Evolutionary conservation across 495 filamentous ascomycete genomes (phyloP).

Genomic region (Viridothelium virens): DNA sequence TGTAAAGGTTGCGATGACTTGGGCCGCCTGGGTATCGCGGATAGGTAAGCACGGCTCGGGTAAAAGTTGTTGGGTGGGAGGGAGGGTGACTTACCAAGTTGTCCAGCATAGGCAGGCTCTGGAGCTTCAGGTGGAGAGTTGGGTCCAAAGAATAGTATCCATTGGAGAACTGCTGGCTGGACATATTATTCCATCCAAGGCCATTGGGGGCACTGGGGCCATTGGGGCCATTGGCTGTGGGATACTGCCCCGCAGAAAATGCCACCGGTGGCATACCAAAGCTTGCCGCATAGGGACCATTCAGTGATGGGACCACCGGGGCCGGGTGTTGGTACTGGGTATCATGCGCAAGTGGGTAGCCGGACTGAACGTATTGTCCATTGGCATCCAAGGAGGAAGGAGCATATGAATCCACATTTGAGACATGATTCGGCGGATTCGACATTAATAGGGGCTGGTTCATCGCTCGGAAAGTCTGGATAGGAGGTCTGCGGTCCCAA

Average conservation of each 20-base stretch:
- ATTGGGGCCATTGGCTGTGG: neutral
- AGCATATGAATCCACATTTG: neutral
- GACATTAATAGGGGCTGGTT: neutral
- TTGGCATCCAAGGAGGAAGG: neutral
- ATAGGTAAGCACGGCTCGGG: neutral
- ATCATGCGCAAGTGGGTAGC: neutral
- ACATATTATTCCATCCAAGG: neutral
- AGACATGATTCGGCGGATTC: neutral
- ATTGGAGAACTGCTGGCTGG: neutral
- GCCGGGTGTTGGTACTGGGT: neutral
- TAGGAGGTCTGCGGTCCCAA: neutral
- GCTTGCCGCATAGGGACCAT: neutral
- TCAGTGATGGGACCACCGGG: neutral
- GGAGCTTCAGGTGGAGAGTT: constrained; percentile 53
- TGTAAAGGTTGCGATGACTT: constrained; percentile 62
- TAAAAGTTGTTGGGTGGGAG: neutral
- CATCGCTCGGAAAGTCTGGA: neutral
- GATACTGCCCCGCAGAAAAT: neutral
- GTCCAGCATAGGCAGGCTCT: constrained; percentile 65
- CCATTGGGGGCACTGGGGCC: neutral
- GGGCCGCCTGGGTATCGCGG: constrained; percentile 48
- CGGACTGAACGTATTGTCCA: neutral
- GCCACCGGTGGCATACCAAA: neutral
- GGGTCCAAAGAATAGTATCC: constrained; percentile 36
- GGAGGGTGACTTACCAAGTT: constrained; percentile 49